Evolutionary conservation across 345 rosid genomes (phyloP), one percentile per base, ranked within the genome.

Genomic region (Brassica napus): DNA sequence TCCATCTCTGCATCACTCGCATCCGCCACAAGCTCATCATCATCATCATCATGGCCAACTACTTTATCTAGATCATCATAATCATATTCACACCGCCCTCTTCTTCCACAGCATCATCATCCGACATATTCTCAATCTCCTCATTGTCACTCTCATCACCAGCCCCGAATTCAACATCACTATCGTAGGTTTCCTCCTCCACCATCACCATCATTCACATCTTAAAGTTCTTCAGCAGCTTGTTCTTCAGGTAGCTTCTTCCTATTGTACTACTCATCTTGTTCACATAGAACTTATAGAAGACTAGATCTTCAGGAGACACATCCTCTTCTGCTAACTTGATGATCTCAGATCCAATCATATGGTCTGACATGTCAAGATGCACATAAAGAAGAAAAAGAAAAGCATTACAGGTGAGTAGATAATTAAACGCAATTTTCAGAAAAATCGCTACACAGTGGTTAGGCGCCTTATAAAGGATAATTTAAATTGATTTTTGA

Each of bases 111-210:
- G 24, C 24, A 34, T 86, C 82, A 10, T 89, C 82, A 76, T 91
- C 96, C 79, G 92, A 83, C 82, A 94, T 75, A 76, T 91, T 84
- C 23, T 91, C 95, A 57, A 91, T 91, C 88, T 92, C 97, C 73
- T 91, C 97, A 68, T 91, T 91, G 75, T 91, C 97, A 70, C 94
- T 91, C 81, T 92, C 98, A 68, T 92, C 98, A 18, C 82, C 93
- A 26, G 84, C 97, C 5, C 75, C 92, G 8, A 84, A 80, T 34
- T 70, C 89, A 67, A 75, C 83, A 77, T 89, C 95, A 58, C 91
- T 88, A 68, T 80, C 90, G 4, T 79, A 84, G 68, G 68, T 84
- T 26, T 28, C 30, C 30, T 4, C 74, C 92, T 55, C 79, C 92
- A 11, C 77, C 86, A 73, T 70, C 87, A n/a, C 79, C 94, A 69